Base-by-base conservation (phyloP, 352 stramenopile species). In the Pythium dissimile region DNA sequence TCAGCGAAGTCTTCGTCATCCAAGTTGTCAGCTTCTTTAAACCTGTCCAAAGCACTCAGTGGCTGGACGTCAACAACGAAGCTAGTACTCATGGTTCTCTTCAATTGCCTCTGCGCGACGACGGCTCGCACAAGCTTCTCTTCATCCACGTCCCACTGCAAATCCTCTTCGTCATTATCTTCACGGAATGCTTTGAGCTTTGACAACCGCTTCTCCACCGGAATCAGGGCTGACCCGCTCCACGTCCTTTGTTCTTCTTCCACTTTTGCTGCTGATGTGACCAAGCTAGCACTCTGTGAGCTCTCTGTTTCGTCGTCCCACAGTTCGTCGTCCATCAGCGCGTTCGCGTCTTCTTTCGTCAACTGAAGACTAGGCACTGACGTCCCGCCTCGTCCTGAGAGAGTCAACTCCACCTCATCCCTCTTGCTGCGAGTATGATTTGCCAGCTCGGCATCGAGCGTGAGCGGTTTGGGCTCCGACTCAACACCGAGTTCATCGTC, bases 111-210 rank as follows among this genome's bases (percentile, higher is more conserved):
- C 1, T 53, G 41, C n/a, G 56, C 55, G 6, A 42, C 45, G 16
- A 67, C 70, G 0, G 72, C 80, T 45, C 77, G 63, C 12, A 90
- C 27, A 15, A 92, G 64, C 12, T 77, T 62, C 0, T 72, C 73
- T 54, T 91, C 83, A 32, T 95, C 85, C 26, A 93, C 63, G 54
- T 91, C 85, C 31, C 86, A 88, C 12, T 64, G 64, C 13, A 88
- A 64, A 44, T 55, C 41, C 38, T 88, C 77, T 15, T 60, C 51
- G 27, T 86, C 78, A 15, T 85, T 67, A 16, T 89, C 66, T 69
- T 94, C 84, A 4, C 84, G 76, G 37, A 92, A 94, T 12, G 78
- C 62, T 39, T 85, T 68, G 27, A 94, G 69, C 59, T 91, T 92
- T 13, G 71, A 77, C 11, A 89, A 60, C 0, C 78, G 71, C 43